phyloP scores from a whole-genome alignment of 73 alveolate species.

The Durusdinium trenchii region DNA sequence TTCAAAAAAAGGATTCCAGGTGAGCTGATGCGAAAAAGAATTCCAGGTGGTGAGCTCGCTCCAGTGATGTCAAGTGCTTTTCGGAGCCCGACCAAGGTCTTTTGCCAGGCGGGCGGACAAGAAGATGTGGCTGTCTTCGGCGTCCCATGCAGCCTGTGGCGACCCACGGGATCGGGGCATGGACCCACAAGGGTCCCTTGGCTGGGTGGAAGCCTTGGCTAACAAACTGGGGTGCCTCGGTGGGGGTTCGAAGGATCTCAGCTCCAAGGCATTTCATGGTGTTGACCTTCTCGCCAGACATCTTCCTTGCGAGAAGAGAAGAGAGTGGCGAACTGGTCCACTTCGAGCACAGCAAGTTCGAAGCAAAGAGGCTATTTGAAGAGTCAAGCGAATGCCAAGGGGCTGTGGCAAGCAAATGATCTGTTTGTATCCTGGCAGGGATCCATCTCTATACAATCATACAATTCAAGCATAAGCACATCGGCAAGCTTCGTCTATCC shows the following conservation, averaged over 20 bases:
- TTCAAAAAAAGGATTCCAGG: too few relatives aligned
- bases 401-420: constrained; percentile 98
- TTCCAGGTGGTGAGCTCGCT: not conserved
- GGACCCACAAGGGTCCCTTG: not conserved
- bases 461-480: too few relatives aligned
- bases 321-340: not conserved
- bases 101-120: constrained; percentile 96
- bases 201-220: too few relatives aligned
- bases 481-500: too few relatives aligned
- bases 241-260: constrained; percentile 99
- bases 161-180: not conserved
- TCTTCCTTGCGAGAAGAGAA: constrained; percentile 98
- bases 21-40: not conserved
- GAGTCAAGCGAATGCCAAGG: not conserved
- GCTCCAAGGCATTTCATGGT: constrained; percentile 99
- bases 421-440: constrained; percentile 98
- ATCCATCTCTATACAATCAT: constrained; percentile 33
- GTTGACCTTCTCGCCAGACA: constrained; percentile 99
- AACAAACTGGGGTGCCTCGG: constrained; percentile 96
- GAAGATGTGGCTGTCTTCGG: constrained; percentile 97
- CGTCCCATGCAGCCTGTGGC: constrained; percentile 96
- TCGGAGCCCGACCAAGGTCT: constrained; percentile 35
- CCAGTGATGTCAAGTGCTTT: too few relatives aligned
- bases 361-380: not conserved
- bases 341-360: not conserved